A percentile compares a stretch with the other conserved stretches of the same genome.
phyloP scores from a whole-genome alignment of 78 protist genomes.

The Dictyostelium purpureum region DNA sequence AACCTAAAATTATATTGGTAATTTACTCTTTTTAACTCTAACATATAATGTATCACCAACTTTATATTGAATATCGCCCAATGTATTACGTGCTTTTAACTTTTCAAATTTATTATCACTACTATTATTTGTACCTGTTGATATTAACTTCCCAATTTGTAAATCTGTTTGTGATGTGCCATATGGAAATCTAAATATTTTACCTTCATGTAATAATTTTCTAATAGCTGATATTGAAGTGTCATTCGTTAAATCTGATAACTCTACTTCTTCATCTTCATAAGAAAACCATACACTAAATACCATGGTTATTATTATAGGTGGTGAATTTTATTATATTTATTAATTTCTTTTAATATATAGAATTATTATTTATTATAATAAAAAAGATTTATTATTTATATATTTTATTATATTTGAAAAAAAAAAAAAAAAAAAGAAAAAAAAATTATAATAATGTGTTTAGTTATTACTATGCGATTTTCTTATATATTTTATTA shows the following conservation, averaged over 20 bases:
- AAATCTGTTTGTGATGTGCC: constrained; percentile 75
- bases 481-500: no score
- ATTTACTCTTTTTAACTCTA: constrained; percentile 59
- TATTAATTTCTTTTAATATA: background rate
- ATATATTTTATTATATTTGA: no score
- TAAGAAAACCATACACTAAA: constrained; percentile 68
- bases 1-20: background rate
- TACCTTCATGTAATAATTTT: constrained; percentile 67
- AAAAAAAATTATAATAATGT: no score
- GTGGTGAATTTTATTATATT: background rate
- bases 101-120: constrained; percentile 56
- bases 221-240: constrained; percentile 61
- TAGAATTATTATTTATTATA: background rate
- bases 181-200: constrained; percentile 68
- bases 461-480: no score
- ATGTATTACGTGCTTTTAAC: constrained; percentile 65
- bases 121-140: background rate
- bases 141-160: constrained; percentile 32
- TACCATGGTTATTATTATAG: background rate
- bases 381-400: no score
- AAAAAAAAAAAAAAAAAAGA: no score
- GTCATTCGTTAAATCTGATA: constrained; percentile 22
- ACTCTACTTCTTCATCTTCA: constrained; percentile 76
- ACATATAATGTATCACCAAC: constrained; percentile 65
- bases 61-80: constrained; percentile 64